phyloP scores from a whole-genome alignment of 2,329 filamentous ascomycete genomes.

The Huntiella savannae region DNA sequence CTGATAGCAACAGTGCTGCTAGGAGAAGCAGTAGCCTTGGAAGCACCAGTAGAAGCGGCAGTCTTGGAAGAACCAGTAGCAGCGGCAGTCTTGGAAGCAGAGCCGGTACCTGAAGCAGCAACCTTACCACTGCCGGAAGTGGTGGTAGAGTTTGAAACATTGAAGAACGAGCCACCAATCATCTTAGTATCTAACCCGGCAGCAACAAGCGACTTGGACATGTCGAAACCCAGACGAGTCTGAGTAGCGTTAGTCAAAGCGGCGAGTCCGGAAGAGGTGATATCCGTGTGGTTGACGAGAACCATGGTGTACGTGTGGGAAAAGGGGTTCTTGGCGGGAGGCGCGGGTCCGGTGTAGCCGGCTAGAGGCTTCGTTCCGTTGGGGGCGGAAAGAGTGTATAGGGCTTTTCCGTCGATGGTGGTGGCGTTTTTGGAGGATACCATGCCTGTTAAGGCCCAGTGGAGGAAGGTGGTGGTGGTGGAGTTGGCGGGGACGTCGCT shows the following conservation, averaged over 20 bases:
- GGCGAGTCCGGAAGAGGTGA: constrained; percentile 14
- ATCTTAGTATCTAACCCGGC: constrained; percentile 17
- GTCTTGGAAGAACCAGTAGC: constrained; percentile 1
- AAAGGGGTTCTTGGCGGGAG: constrained; percentile 20
- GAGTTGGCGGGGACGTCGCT: constrained; percentile 24
- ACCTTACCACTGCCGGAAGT: not conserved
- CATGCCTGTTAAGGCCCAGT: constrained; percentile 27
- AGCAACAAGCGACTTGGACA: constrained; percentile 16
- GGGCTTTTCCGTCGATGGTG: constrained; percentile 15
- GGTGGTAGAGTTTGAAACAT: constrained; percentile 19
- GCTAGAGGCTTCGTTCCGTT: constrained; percentile 15
- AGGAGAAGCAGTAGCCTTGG: not conserved
- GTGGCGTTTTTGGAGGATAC: constrained; percentile 12
- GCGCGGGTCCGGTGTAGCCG: constrained; percentile 21
- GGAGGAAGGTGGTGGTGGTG: constrained; percentile 23
- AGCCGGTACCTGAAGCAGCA: not conserved
- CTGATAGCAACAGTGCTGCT: not conserved
- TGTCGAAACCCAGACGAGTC: constrained; percentile 19
- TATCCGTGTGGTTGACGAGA: constrained; percentile 21
- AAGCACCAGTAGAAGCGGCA: not conserved
- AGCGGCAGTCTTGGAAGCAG: not conserved
- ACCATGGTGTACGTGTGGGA: constrained; percentile 23
- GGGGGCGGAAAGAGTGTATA: constrained; percentile 17
- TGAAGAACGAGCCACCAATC: constrained; percentile 22
- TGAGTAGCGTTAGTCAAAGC: constrained; percentile 17